Conservation (phyloP, 805 yeast species). For the Tetrapisispora pingtungensis region DNA sequence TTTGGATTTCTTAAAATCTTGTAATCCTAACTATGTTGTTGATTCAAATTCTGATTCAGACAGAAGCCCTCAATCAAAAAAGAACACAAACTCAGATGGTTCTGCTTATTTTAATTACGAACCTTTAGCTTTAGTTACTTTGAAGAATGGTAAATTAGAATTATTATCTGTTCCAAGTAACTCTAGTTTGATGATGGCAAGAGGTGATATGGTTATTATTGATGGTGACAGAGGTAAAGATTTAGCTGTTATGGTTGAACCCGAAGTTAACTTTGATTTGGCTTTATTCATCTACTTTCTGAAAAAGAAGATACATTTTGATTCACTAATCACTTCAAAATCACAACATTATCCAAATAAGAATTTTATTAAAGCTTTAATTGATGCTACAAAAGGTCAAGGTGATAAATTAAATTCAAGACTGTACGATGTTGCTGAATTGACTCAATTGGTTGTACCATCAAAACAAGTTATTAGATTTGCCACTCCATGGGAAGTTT, state of each 20-base stretch:
- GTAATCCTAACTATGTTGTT: conserved; percentile 34
- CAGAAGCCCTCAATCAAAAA: conserved; percentile 11
- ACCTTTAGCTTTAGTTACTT: conserved; percentile 38
- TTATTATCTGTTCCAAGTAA: conserved; percentile 56
- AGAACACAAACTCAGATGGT: background rate
- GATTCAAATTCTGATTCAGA: conserved; percentile 21
- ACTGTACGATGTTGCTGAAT: conserved; percentile 34
- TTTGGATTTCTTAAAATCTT: conserved; percentile 33
- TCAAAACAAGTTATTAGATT: conserved; percentile 69
- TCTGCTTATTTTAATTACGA: conserved; percentile 9
- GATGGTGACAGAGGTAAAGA: conserved; percentile 85
- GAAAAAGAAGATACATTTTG: conserved; percentile 58
- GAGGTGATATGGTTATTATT: conserved; percentile 60
- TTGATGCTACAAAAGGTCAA: conserved; percentile 17
- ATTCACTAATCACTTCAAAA: conserved; percentile 26
- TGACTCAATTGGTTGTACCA: conserved; percentile 51
- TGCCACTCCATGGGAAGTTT: conserved; percentile 61
- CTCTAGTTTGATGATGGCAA: conserved; percentile 47
- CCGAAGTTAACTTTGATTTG: conserved; percentile 48
- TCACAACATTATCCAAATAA: conserved; percentile 23
- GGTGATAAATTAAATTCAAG: conserved; percentile 21
- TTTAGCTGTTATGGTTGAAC: conserved; percentile 61
- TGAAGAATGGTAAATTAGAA: conserved; percentile 61
- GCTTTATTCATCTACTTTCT: conserved; percentile 66
- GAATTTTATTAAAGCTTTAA: conserved; percentile 22